These are phyloP conservation scores for Podospora anserina DNA, from an alignment of 495 filamentous ascomycete genomes.

Conservation along the genomic window DNA sequence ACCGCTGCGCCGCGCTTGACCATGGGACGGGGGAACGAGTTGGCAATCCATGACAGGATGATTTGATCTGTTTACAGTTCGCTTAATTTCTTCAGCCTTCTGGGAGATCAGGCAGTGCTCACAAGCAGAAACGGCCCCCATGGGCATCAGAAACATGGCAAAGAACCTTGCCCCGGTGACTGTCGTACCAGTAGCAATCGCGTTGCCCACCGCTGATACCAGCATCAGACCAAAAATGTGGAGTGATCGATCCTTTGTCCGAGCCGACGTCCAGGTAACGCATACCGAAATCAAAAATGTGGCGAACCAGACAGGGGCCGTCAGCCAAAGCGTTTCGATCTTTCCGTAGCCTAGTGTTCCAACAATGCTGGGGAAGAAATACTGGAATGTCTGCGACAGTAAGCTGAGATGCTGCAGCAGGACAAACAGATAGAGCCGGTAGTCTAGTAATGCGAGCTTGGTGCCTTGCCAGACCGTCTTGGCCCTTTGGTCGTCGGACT, in stretches of 20 bases:
- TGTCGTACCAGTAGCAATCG: conserved; percentile 45
- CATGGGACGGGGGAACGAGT: conserved; percentile 51
- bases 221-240: conserved; percentile 45
- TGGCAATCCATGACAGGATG: conserved; percentile 52
- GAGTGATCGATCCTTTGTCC: conserved; percentile 42
- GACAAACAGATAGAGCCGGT: conserved; percentile 46
- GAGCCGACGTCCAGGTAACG: conserved; percentile 39
- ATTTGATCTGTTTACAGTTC: conserved; percentile 35
- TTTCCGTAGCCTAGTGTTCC: conserved; percentile 50
- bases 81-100: neutral
- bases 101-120: conserved; percentile 3
- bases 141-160: conserved; percentile 50
- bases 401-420: conserved; percentile 44
- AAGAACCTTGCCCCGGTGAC: conserved; percentile 49
- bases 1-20: conserved; percentile 54
- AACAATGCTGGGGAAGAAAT: conserved; percentile 57
- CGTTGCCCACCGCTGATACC: conserved; percentile 49
- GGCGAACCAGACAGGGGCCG: conserved; percentile 48
- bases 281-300: conserved; percentile 37
- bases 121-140: conserved; percentile 48
- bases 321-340: conserved; percentile 52
- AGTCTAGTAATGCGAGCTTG: conserved; percentile 41
- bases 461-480: conserved; percentile 37
- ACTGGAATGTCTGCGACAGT: conserved; percentile 43
- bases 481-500: conserved; percentile 31